Evolutionary conservation across 352 stramenopile genomes (phyloP).

Genomic region (Peronospora destructor): DNA sequence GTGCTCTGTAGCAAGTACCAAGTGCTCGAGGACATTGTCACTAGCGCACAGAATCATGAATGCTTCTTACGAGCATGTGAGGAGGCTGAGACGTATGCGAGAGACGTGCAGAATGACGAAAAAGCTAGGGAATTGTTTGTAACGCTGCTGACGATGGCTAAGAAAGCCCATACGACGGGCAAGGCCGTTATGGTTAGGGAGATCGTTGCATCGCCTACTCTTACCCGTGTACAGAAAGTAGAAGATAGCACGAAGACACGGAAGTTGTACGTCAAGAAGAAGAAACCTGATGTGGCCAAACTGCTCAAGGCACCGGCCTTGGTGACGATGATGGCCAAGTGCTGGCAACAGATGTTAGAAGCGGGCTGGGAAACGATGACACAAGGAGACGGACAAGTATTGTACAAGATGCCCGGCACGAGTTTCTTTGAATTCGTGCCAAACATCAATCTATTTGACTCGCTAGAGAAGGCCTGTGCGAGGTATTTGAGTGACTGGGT

Average conservation of each 20-base stretch:
- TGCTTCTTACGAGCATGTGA: slow-evolving; percentile 48
- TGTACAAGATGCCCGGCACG: slow-evolving; percentile 67
- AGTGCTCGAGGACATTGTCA: slow-evolving; percentile 30
- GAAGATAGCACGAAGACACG: slow-evolving; percentile 1
- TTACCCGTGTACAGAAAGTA: slow-evolving; percentile 5
- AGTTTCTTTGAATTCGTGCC: slow-evolving; percentile 64
- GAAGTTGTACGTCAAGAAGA: slow-evolving; percentile 3
- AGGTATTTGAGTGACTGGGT: slow-evolving; percentile 46
- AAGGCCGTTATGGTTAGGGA: slow-evolving; percentile 17
- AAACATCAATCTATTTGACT: slow-evolving; percentile 75
- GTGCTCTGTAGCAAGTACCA: slow-evolving; percentile 31
- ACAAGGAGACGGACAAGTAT: slow-evolving; percentile 37
- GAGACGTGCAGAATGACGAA: slow-evolving; percentile 24
- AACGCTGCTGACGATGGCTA: slow-evolving; percentile 25
- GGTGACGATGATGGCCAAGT: slow-evolving; percentile 30
- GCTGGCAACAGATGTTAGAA: slow-evolving; percentile 54
- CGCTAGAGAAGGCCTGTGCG: slow-evolving; percentile 48
- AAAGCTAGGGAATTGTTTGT: slow-evolving; percentile 32
- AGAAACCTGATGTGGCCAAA: slow-evolving; percentile 7
- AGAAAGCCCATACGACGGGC: slow-evolving; percentile 16
- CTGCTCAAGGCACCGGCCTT: slow-evolving; percentile 24
- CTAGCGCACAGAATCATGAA: slow-evolving; percentile 34
- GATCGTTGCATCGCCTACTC: slow-evolving; percentile 12
- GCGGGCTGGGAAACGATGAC: slow-evolving; percentile 55
- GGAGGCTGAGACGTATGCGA: slow-evolving; percentile 33